These are phyloP conservation scores for Lithohypha guttulata DNA, from an alignment of 2,329 filamentous ascomycete species.

Conservation along the genomic window DNA sequence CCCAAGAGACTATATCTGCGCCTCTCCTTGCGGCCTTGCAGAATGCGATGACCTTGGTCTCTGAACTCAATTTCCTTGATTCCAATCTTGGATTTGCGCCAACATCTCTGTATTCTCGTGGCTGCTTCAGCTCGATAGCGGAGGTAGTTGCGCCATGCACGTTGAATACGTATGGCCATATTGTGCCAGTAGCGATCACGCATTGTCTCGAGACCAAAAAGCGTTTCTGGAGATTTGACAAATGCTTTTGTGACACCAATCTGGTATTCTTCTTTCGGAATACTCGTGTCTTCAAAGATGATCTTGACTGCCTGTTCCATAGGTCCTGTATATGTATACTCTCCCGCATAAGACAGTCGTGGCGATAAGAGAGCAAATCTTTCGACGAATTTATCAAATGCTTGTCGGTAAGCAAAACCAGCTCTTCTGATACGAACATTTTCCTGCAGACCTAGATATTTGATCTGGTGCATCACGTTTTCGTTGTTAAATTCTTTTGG, in stretches of 20 bases:
- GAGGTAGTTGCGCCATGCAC: conserved; percentile 93
- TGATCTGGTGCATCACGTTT: conserved; percentile 96
- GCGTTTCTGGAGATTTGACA: conserved; percentile 92
- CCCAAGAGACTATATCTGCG: conserved; percentile 83
- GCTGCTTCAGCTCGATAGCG: conserved; percentile 87
- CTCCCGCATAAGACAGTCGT: conserved; percentile 88
- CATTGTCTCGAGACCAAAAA: conserved; percentile 97
- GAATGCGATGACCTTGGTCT: conserved; percentile 73
- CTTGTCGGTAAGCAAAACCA: conserved; percentile 92
- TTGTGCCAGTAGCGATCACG: conserved; percentile 98
- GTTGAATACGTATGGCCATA: conserved; percentile 95
- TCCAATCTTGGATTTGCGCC: conserved; percentile 84
- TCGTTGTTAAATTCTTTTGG: conserved; percentile 80
- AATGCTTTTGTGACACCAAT: conserved; percentile 96
- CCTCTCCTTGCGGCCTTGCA: conserved; percentile 80
- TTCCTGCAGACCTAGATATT: conserved; percentile 97
- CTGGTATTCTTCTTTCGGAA: conserved; percentile 90
- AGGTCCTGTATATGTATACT: conserved; percentile 91
- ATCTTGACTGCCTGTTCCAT: conserved; percentile 78
- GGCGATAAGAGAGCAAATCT: conserved; percentile 92
- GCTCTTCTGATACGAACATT: conserved; percentile 95
- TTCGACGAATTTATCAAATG: conserved; percentile 96
- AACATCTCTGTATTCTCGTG: conserved; percentile 87
- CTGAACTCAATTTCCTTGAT: conserved; percentile 80
- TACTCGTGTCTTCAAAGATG: conserved; percentile 92